These are phyloP conservation scores for Avena sativa DNA, from an alignment of 176 grass and related monocot species.

Conservation along the genomic window DNA sequence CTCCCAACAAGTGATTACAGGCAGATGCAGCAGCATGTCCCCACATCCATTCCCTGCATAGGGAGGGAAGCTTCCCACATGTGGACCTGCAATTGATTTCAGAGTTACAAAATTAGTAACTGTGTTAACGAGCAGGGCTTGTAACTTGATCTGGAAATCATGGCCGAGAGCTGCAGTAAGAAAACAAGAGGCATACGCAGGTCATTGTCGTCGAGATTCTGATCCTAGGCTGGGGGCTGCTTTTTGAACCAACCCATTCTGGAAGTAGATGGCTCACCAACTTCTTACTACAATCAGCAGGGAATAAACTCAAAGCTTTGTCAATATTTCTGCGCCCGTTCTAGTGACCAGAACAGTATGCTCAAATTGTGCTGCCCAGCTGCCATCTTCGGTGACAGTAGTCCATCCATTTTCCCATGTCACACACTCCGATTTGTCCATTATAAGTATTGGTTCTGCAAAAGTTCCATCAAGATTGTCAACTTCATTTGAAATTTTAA, in stretches of 20 bases:
- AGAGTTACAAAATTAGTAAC: neutral
- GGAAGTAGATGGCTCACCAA: conserved; percentile 31
- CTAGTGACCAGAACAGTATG: conserved; percentile 82
- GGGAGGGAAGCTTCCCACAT: neutral
- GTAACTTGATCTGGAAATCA: neutral
- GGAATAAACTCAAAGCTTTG: conserved; percentile 58
- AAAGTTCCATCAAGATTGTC: conserved; percentile 17
- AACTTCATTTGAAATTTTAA: conserved; percentile 4
- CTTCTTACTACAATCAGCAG: conserved; percentile 34
- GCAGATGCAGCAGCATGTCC: conserved; percentile 24
- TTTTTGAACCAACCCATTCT: conserved; percentile 12
- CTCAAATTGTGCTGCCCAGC: conserved; percentile 79
- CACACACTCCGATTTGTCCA: conserved; percentile 73
- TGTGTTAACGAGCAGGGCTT: neutral
- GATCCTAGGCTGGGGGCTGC: neutral
- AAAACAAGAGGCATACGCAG: neutral
- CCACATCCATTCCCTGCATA: conserved; percentile 31
- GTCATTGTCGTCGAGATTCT: neutral
- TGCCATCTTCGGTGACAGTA: conserved; percentile 69
- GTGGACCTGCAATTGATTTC: conserved; percentile 41
- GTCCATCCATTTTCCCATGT: conserved; percentile 93
- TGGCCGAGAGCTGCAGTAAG: neutral
- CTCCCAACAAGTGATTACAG: neutral
- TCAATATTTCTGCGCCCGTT: conserved; percentile 80
- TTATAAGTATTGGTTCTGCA: conserved; percentile 82